These are phyloP conservation scores for Trifolium subterraneum DNA, from an alignment of 306 rosid genomes.

Conservation along the genomic window DNA sequence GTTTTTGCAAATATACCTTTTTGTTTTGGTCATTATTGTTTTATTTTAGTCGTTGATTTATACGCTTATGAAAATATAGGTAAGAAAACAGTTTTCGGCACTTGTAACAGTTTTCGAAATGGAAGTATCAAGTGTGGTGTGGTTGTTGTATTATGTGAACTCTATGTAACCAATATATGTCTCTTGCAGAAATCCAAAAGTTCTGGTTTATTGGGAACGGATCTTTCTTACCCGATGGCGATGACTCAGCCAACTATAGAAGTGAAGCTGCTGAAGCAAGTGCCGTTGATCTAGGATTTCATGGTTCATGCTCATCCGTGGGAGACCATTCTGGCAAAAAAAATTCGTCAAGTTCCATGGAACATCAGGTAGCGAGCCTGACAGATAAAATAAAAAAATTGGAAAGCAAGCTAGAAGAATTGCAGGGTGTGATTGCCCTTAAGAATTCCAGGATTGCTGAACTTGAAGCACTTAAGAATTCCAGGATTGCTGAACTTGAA, in stretches of 20 bases:
- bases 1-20: too few species aligned
- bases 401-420: slow-evolving; percentile 58
- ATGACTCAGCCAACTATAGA: slow-evolving; percentile 47
- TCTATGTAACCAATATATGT: slow-evolving; percentile 26
- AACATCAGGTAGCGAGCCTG: slow-evolving; percentile 55
- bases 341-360: slow-evolving; percentile 54
- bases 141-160: not conserved
- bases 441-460: slow-evolving; percentile 65
- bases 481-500: slow-evolving; percentile 67
- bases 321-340: slow-evolving; percentile 51
- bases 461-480: slow-evolving; percentile 64
- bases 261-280: slow-evolving; percentile 44
- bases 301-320: slow-evolving; percentile 40
- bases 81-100: not conserved
- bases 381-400: slow-evolving; percentile 53
- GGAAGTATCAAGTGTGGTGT: slow-evolving; percentile 9
- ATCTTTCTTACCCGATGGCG: slow-evolving; percentile 37
- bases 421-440: slow-evolving; percentile 46
- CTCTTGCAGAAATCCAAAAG: slow-evolving; percentile 70
- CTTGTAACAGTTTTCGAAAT: not conserved
- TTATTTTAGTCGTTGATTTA: not conserved
- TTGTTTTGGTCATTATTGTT: too few species aligned
- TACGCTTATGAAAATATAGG: not conserved
- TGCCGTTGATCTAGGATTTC: slow-evolving; percentile 43
- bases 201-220: slow-evolving; percentile 68